phyloP scores from a whole-genome alignment of 1,139 yeast genomes.

The Hyphopichia pseudoburtonii region DNA sequence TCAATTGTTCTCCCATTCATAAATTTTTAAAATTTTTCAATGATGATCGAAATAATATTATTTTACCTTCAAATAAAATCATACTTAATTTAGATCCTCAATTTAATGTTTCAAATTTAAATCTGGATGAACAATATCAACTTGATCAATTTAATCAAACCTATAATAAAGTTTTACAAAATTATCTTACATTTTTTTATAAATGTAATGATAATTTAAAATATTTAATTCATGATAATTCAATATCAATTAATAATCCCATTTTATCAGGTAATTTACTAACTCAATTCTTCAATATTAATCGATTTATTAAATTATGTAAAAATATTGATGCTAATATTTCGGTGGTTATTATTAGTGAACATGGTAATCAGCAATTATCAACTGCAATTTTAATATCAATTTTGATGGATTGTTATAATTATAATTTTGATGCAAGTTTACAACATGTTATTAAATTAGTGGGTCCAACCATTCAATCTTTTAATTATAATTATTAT shows the following conservation, averaged over 20 bases:
- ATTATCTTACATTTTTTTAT: slow-evolving; percentile 40
- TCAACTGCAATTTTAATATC: slow-evolving; percentile 38
- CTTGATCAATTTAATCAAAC: slow-evolving; percentile 25
- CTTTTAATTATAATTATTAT: slow-evolving; percentile 35
- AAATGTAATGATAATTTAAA: slow-evolving; percentile 28
- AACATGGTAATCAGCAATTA: slow-evolving; percentile 25
- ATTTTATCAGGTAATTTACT: slow-evolving; percentile 41
- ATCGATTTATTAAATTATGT: slow-evolving; percentile 38
- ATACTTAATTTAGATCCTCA: slow-evolving; percentile 41
- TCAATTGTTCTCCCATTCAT: slow-evolving; percentile 41
- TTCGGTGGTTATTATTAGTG: slow-evolving; percentile 39
- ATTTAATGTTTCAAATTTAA: slow-evolving; percentile 20
- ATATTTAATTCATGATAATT: slow-evolving; percentile 26
- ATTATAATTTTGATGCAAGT: slow-evolving; percentile 33
- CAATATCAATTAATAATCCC: slow-evolving; percentile 33
- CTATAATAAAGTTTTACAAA: slow-evolving; percentile 39
- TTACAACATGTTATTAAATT: slow-evolving; percentile 18
- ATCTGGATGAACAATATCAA: slow-evolving; percentile 19
- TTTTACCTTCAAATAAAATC: slow-evolving; percentile 39
- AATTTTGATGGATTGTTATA: slow-evolving; percentile 45
- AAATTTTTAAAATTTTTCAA: slow-evolving; percentile 25
- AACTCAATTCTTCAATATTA: slow-evolving; percentile 38
- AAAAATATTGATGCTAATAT: slow-evolving; percentile 33
- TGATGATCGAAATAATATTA: slow-evolving; percentile 19
- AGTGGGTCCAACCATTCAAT: slow-evolving; percentile 18